A percentile compares a stretch with the other conserved stretches of the same genome.
Conservation (phyloP, 2,329 filamentous ascomycete genomes). For the Byssothecium circinans region DNA sequence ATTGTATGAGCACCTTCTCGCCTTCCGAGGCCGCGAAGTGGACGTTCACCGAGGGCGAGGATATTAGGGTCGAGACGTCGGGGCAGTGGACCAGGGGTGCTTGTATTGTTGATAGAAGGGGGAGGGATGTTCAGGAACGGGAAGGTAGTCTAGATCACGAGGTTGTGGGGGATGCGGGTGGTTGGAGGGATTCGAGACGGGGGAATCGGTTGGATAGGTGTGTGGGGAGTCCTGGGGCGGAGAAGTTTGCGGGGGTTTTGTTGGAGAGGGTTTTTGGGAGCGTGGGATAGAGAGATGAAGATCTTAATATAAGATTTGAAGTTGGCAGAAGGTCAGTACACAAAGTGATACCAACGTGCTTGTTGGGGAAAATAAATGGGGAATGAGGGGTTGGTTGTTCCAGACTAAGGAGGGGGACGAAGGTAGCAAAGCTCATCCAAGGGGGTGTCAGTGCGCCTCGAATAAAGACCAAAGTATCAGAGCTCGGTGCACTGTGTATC, state of each 20-base stretch:
- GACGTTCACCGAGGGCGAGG: constrained; percentile 58
- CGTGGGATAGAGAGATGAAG: constrained; percentile 1
- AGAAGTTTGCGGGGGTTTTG: constrained; percentile 66
- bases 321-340: too few species aligned
- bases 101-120: constrained; percentile 78
- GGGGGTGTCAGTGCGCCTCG: too few species aligned
- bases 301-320: too few species aligned
- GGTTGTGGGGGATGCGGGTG: constrained; percentile 68
- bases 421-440: too few species aligned
- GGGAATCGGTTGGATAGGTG: constrained; percentile 83
- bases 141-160: constrained; percentile 38
- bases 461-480: too few species aligned
- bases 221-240: constrained; percentile 67
- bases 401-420: too few species aligned
- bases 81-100: constrained; percentile 96
- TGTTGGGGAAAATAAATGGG: too few species aligned
- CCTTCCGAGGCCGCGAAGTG: constrained; percentile 24
- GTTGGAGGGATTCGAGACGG: constrained; percentile 73
- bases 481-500: too few species aligned
- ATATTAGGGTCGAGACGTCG: constrained; percentile 84
- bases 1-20: constrained; percentile 23
- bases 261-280: constrained; percentile 66
- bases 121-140: constrained; percentile 54
- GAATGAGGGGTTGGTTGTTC: too few species aligned
- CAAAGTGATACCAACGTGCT: too few species aligned